Conservation (phyloP, 805 yeast species). For the Ogataea trehalophila region DNA sequence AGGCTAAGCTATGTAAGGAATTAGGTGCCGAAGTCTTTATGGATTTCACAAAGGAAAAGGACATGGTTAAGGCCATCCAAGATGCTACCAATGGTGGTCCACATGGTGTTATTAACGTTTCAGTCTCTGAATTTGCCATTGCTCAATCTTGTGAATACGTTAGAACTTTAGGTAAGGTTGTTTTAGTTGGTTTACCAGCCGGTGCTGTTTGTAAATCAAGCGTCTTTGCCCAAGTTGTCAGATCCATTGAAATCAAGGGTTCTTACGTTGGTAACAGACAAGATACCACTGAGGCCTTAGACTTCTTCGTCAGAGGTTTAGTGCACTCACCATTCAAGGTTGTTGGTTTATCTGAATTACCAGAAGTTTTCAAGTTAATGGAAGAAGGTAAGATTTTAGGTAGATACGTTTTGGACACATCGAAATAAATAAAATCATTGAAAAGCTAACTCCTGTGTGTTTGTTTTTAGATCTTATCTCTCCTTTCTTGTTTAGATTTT, state of each 20-base stretch:
- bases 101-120: conserved; percentile 66
- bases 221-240: conserved; percentile 71
- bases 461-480: no score
- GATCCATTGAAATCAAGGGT: conserved; percentile 67
- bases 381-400: conserved; percentile 82
- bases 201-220: conserved; percentile 67
- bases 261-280: conserved; percentile 89
- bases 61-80: conserved; percentile 37
- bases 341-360: conserved; percentile 70
- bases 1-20: conserved; percentile 45
- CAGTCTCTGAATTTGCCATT: conserved; percentile 49
- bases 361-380: conserved; percentile 70
- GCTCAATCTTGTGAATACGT: conserved; percentile 54
- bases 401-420: conserved; percentile 81
- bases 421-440: conserved; percentile 36
- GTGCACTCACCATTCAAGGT: conserved; percentile 63
- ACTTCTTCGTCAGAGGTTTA: conserved; percentile 63
- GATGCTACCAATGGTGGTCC: conserved; percentile 47
- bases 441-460: no score
- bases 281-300: conserved; percentile 74
- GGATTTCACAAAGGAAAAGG: conserved; percentile 45
- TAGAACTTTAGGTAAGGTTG: conserved; percentile 57
- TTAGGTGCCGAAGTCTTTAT: conserved; percentile 63
- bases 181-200: conserved; percentile 70
- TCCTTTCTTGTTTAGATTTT: no score